Base-by-base conservation (phyloP, 176 grass and related monocot genomes). In the Oryza punctata region DNA sequence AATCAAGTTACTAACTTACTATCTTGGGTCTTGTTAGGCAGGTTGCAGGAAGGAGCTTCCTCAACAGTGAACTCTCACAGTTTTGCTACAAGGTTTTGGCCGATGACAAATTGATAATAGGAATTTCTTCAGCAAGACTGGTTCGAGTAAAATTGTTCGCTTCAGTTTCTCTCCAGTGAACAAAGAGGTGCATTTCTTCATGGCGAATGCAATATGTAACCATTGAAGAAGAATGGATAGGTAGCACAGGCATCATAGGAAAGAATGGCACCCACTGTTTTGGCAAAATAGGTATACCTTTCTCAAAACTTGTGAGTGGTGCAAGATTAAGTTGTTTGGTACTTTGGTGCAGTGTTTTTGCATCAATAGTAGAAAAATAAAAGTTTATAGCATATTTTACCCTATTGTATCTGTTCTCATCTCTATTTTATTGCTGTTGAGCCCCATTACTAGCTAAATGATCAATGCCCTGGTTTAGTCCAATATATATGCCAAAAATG, bases 211-310 rank as follows among this genome's bases (percentile, higher is more conserved):
- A 11, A 3, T 10, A 23, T 4, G 7, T 18, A 50, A 60, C 12
- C 19, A 67, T 10, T 73, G 59, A 73, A 54, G 18, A 15, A 47
- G 18, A 19, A 16, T 54, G 50, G 50, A 54, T 54, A 54, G 75
- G n/a, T 69, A 75, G 25, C 35, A 45, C 75, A 59, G 24, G 37
- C 19, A 41, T 69, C 45, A 19, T 89, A 49, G 49, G 24, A 24
- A 50, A 77, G 67, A 52, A 40, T 75, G 54, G 43, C 65, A 59
- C 81, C 72, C 64, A 81, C 13, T 65, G 82, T 81, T 77, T 54
- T 54, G 50, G 50, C 50, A 41, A 44, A n/a, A 8, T 76, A 81
- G 77, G 59, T 61, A 67, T 6, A 35, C n/a, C 16, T n/a, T 54
- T 35, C 12, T 57, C 32, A 25, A 37, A 61, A 61, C 52, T 13